Conservation (phyloP, 140 eudicot genomes). For the Anethum foeniculum region DNA sequence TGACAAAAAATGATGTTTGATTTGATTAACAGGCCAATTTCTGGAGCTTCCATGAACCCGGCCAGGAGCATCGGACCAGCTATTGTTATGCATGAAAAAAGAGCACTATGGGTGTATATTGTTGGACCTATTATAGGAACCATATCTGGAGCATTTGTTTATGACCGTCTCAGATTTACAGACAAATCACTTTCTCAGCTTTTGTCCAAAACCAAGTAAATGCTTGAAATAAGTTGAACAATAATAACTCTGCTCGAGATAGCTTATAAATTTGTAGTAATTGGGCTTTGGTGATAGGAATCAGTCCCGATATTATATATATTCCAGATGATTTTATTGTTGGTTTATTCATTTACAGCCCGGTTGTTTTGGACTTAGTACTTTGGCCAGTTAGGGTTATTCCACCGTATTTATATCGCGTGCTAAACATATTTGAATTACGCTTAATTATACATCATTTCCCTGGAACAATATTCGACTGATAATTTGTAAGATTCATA, state of each 20-base stretch:
- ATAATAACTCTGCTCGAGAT: background rate
- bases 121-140: conserved; percentile 66
- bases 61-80: conserved; percentile 97
- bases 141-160: conserved; percentile 49
- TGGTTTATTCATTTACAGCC: no score
- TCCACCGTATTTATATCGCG: no score
- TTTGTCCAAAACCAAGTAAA: conserved; percentile 10
- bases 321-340: no score
- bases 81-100: conserved; percentile 35
- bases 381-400: no score
- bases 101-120: conserved; percentile 67
- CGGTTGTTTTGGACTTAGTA: no score
- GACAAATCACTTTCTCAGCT: conserved; percentile 32
- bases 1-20: background rate
- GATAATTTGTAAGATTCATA: no score
- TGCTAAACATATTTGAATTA: no score
- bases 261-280: background rate
- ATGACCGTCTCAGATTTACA: conserved; percentile 40
- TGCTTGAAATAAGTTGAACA: background rate
- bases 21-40: conserved; percentile 47
- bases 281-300: background rate
- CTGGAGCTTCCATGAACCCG: conserved; percentile 98
- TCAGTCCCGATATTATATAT: no score
- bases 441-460: no score
- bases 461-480: no score